phyloP scores from a whole-genome alignment of 352 stramenopile species.

The Globisporangium uncinulatum region DNA sequence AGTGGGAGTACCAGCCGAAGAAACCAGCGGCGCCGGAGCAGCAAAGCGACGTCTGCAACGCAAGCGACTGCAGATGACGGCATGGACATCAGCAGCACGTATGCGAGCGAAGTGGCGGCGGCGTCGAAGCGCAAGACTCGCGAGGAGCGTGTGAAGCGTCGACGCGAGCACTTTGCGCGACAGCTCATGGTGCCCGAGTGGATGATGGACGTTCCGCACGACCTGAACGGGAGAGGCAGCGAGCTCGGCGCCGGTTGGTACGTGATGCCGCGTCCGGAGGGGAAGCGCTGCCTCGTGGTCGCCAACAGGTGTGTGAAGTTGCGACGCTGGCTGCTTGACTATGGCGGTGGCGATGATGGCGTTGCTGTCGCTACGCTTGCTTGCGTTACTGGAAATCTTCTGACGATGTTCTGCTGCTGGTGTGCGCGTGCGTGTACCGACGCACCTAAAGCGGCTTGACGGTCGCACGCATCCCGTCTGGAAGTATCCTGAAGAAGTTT shows the following conservation, averaged over 20 bases:
- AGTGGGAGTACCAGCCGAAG: background rate
- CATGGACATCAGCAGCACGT: slow-evolving; percentile 23
- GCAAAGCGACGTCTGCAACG: slow-evolving; percentile 8
- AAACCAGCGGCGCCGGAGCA: background rate
- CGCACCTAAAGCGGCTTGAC: slow-evolving; percentile 51
- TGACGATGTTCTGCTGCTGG: slow-evolving; percentile 1
- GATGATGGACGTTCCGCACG: slow-evolving; percentile 80
- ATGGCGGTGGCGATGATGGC: background rate
- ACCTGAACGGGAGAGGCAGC: slow-evolving; percentile 78
- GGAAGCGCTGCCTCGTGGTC: slow-evolving; percentile 88
- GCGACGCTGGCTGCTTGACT: background rate
- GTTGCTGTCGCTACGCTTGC: background rate
- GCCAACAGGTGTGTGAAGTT: slow-evolving; percentile 57
- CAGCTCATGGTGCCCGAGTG: slow-evolving; percentile 89
- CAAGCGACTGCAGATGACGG: slow-evolving; percentile 4
- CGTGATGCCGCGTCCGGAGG: slow-evolving; percentile 87
- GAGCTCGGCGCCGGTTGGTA: slow-evolving; percentile 81
- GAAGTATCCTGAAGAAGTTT: slow-evolving; percentile 83
- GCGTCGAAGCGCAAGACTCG: slow-evolving; percentile 51
- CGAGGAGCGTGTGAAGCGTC: slow-evolving; percentile 71
- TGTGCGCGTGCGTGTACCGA: background rate
- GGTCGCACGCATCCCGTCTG: slow-evolving; percentile 71
- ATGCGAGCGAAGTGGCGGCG: slow-evolving; percentile 5
- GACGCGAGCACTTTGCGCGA: slow-evolving; percentile 65
- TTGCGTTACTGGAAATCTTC: background rate